phyloP scores from a whole-genome alignment of 768 basidiomycete species.

The Lactifluus echinatus region DNA sequence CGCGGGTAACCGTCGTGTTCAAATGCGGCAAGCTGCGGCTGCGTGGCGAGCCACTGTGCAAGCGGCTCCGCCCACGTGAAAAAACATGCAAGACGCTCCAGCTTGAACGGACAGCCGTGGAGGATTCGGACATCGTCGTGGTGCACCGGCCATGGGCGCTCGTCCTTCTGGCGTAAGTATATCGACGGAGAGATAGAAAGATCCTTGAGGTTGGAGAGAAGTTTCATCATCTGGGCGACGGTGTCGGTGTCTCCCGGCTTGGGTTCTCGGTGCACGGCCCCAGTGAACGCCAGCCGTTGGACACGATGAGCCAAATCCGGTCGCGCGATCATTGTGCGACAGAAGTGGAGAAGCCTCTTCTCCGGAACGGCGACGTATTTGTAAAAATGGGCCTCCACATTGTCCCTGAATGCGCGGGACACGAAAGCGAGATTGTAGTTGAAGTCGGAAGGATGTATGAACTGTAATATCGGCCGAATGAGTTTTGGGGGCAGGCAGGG shows the following conservation, averaged over 20 bases:
- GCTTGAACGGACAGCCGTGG: slow-evolving; percentile 8
- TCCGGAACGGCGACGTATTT: slow-evolving; percentile 11
- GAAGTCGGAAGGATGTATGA: slow-evolving; percentile 3
- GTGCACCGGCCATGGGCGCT: slow-evolving; percentile 6
- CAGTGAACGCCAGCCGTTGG: slow-evolving; percentile 8
- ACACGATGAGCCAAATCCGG: slow-evolving; percentile 17
- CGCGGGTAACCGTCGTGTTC: slow-evolving; percentile 6
- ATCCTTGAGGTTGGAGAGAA: slow-evolving; percentile 12
- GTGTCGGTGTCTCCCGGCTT: slow-evolving; percentile 1
- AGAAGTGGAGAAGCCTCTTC: slow-evolving; percentile 6
- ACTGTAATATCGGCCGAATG: slow-evolving; percentile 5
- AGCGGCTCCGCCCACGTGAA: slow-evolving; percentile 12
- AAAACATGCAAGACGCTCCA: slow-evolving; percentile 6
- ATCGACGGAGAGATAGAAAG: slow-evolving; percentile 8
- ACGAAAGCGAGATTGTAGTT: slow-evolving; percentile 5
- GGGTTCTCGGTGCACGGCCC: slow-evolving; percentile 9
- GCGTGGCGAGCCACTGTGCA: slow-evolving; percentile 3
- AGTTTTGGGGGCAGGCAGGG: slow-evolving; percentile 5
- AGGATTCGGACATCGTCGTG: slow-evolving; percentile 8
- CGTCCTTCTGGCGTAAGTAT: neutral
- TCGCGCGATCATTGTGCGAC: slow-evolving; percentile 13
- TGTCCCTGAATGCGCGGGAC: slow-evolving; percentile 3
- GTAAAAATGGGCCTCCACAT: slow-evolving; percentile 11
- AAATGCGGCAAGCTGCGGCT: slow-evolving; percentile 11
- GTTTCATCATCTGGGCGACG: slow-evolving; percentile 5